phyloP scores from a whole-genome alignment of 345 rosid genomes.

The Rhodamnia rubescens region DNA sequence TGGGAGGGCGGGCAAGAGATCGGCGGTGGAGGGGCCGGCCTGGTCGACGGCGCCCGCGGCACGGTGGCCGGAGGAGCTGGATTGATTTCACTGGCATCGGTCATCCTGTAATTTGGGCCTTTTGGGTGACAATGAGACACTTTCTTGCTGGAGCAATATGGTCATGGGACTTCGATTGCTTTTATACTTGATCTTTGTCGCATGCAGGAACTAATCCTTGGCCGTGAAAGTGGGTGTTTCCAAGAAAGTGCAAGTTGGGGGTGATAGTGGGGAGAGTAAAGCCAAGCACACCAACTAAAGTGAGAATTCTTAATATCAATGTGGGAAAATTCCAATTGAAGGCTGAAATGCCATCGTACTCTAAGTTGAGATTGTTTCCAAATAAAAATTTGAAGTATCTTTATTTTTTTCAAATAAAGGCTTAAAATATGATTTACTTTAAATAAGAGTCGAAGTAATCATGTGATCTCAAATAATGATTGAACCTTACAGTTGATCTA shows the following conservation, averaged over 20 bases:
- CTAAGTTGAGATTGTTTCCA: too few species aligned
- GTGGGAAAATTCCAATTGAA: too few species aligned
- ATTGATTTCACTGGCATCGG: background rate
- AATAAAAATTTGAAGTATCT: too few species aligned
- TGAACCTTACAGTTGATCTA: too few species aligned
- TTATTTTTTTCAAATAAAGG: too few species aligned
- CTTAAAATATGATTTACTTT: too few species aligned
- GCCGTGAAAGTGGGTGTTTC: background rate
- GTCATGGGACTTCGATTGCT: background rate
- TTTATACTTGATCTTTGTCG: background rate
- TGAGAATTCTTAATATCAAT: background rate
- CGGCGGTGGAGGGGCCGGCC: background rate
- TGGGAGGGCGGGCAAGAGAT: slow-evolving; percentile 1
- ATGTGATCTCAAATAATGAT: too few species aligned
- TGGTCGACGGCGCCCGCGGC: background rate
- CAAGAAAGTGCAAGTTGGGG: background rate
- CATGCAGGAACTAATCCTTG: background rate
- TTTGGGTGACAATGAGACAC: background rate
- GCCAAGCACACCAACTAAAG: background rate
- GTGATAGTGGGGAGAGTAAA: background rate
- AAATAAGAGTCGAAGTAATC: too few species aligned
- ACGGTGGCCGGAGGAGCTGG: background rate
- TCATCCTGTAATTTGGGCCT: background rate
- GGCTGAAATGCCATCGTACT: too few species aligned
- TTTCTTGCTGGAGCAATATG: background rate